These are phyloP conservation scores for Cordyceps farinosa DNA, from an alignment of 2,329 filamentous ascomycete genomes.

Conservation along the genomic window DNA sequence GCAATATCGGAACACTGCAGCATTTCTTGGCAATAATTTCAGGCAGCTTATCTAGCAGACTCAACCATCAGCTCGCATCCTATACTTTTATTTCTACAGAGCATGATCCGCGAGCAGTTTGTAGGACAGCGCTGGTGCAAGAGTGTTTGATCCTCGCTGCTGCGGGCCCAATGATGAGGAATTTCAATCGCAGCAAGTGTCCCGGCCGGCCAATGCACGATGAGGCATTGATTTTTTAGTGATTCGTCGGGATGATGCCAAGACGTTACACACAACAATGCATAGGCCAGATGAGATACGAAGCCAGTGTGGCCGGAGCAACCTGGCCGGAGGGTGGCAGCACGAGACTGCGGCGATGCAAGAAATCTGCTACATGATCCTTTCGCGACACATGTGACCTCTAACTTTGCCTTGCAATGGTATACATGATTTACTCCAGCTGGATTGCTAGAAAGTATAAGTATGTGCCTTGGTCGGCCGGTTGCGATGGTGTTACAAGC, in stretches of 20 bases:
- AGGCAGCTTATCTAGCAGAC: neutral
- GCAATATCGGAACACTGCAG: neutral
- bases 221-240: neutral
- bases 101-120: neutral
- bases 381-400: neutral
- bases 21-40: neutral
- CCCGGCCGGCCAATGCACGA: neutral
- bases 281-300: neutral
- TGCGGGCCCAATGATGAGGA: neutral
- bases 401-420: neutral
- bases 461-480: neutral
- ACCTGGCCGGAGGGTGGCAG: neutral
- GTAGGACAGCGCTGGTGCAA: neutral
- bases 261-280: neutral
- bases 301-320: neutral
- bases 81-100: neutral
- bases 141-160: neutral
- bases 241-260: neutral
- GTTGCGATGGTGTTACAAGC: neutral
- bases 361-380: neutral
- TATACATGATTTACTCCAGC: neutral
- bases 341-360: neutral
- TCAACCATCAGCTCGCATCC: neutral
- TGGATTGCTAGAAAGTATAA: neutral
- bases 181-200: neutral